A percentile compares a stretch with the other conserved stretches of the same genome.
Conservation (phyloP, 2,329 filamentous ascomycete species). For the Myriangium duriaei region DNA sequence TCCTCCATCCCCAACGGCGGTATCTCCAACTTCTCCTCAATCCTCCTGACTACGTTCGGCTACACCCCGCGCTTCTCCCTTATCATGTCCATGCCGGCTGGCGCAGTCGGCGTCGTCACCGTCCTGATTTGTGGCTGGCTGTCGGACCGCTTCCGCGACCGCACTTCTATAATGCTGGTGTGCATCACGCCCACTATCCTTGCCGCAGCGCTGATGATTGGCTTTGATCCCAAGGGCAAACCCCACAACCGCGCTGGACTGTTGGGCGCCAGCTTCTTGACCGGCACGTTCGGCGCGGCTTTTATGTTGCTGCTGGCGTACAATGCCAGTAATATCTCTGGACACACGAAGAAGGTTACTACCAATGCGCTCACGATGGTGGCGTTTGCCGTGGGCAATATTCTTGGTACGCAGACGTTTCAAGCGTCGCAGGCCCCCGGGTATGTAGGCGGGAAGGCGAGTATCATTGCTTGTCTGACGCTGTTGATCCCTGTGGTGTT, state of each 20-base stretch:
- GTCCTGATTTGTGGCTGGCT: conserved; percentile 28
- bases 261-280: conserved; percentile 22
- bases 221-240: conserved; percentile 20
- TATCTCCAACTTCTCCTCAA: conserved; percentile 29
- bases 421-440: conserved; percentile 30
- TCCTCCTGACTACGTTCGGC: conserved; percentile 29
- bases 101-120: conserved; percentile 30
- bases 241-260: conserved; percentile 25
- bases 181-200: conserved; percentile 37
- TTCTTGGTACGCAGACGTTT: conserved; percentile 34
- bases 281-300: conserved; percentile 24
- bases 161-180: conserved; percentile 31
- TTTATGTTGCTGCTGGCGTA: conserved; percentile 31
- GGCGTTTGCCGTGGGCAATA: conserved; percentile 32
- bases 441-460: conserved; percentile 18
- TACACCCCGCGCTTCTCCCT: conserved; percentile 32
- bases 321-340: conserved; percentile 36
- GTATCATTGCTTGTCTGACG: conserved; percentile 16
- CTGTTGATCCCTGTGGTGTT: conserved; percentile 21
- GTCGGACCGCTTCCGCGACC: conserved; percentile 27
- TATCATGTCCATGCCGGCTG: conserved; percentile 32
- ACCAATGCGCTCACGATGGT: conserved; percentile 35
- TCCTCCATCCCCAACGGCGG: conserved; percentile 31
- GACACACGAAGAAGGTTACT: conserved; percentile 39
- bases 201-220: conserved; percentile 31